These are phyloP conservation scores for Pseudogymnoascus sp. DNA, from an alignment of 2,329 filamentous ascomycete genomes.

Conservation along the genomic window DNA sequence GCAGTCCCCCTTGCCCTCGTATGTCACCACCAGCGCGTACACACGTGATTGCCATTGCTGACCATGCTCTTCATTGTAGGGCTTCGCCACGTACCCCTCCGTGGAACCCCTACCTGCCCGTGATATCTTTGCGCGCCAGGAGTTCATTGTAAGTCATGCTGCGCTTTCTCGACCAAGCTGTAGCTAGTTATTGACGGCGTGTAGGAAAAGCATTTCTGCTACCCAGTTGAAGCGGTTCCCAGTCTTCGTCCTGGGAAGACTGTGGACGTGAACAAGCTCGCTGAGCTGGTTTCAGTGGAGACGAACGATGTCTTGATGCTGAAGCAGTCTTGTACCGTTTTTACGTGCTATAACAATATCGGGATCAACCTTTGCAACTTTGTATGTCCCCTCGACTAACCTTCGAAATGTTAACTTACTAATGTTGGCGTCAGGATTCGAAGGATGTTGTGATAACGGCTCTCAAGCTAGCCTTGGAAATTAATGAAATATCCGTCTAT, in stretches of 20 bases:
- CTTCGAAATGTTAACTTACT: neutral
- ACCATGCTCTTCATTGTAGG: neutral
- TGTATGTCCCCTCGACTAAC: neutral
- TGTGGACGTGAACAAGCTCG: neutral
- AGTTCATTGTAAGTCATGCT: neutral
- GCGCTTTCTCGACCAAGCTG: neutral
- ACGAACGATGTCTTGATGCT: neutral
- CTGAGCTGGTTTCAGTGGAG: neutral
- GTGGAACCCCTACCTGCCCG: neutral
- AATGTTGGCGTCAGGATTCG: neutral
- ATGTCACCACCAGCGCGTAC: neutral
- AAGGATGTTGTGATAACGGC: neutral
- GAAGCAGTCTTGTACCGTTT: neutral
- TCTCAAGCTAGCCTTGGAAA: neutral
- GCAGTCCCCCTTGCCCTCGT: neutral
- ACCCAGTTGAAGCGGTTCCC: neutral
- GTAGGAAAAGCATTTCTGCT: neutral
- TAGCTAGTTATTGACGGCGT: neutral
- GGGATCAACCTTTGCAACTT: neutral
- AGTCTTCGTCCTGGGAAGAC: neutral
- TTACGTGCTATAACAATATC: neutral
- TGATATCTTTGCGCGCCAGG: neutral
- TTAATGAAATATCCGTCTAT: neutral
- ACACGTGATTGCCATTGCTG: neutral
- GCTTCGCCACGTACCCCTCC: neutral